These are phyloP conservation scores for Guillardia theta DNA, from an alignment of 78 protist species.

Conservation along the genomic window DNA sequence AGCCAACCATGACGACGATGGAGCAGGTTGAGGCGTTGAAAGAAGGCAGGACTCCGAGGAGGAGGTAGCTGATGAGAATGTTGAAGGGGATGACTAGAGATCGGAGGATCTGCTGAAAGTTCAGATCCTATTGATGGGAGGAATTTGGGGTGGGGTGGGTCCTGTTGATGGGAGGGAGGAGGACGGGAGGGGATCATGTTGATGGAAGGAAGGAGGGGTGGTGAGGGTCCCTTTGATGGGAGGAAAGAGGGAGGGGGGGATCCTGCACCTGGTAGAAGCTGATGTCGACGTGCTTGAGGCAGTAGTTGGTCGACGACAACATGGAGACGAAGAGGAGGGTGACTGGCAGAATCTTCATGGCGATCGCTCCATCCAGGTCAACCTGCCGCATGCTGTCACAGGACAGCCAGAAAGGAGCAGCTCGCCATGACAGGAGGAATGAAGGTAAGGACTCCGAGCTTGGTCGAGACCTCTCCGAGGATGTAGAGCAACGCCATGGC, in stretches of 20 bases:
- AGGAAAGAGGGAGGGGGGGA: background rate
- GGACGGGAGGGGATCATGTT: background rate
- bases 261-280: background rate
- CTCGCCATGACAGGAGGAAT: background rate
- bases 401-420: background rate
- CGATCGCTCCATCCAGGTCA: background rate
- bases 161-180: background rate
- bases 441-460: background rate
- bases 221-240: background rate
- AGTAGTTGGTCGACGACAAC: background rate
- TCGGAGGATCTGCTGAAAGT: background rate
- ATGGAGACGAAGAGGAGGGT: background rate
- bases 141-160: background rate
- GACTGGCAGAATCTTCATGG: background rate
- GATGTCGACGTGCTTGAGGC: slow-evolving; percentile 22
- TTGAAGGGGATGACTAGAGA: background rate
- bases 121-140: too few species aligned
- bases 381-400: background rate
- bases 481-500: background rate
- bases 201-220: background rate
- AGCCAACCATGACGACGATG: background rate
- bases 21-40: background rate
- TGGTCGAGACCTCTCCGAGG: background rate
- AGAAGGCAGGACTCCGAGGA: background rate
- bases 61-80: background rate